Conservation (phyloP, 306 rosid genomes). For the Carpinus viminea region DNA sequence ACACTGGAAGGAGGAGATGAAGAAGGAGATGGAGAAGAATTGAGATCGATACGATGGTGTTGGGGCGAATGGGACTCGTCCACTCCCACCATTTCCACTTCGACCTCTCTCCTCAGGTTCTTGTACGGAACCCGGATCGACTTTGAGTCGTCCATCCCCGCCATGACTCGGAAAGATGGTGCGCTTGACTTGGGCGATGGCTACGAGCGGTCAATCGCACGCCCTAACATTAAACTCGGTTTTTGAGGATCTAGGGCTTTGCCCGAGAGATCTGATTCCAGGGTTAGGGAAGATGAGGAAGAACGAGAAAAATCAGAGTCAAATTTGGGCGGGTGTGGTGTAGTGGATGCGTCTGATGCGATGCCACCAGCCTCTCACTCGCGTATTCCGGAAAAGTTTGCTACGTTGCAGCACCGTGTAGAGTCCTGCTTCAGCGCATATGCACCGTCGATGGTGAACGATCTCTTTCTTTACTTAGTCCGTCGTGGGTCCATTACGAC, state of each 20-base stretch:
- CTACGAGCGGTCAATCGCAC: constrained; percentile 9
- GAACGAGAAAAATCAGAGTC: constrained; percentile 19
- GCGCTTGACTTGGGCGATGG: constrained; percentile 28
- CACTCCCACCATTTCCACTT: constrained; percentile 65
- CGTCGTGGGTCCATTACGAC: no score
- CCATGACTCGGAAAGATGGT: constrained; percentile 46
- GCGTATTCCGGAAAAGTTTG: constrained; percentile 19
- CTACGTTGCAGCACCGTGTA: constrained; percentile 42
- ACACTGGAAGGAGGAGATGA: constrained; percentile 27
- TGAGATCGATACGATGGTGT: constrained; percentile 51
- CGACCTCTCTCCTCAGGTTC: constrained; percentile 58
- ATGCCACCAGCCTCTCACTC: constrained; percentile 13
- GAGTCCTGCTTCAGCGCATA: constrained; percentile 21
- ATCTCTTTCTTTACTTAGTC: not conserved
- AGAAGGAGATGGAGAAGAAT: constrained; percentile 41
- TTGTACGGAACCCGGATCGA: constrained; percentile 79
- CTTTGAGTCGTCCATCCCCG: constrained; percentile 56
- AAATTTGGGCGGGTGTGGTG: constrained; percentile 56
- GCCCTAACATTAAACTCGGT: constrained; percentile 32
- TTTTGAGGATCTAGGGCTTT: constrained; percentile 15
- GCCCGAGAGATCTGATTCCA: constrained; percentile 6
- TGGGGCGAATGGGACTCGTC: constrained; percentile 42
- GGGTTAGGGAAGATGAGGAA: not conserved
- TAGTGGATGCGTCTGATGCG: constrained; percentile 20
- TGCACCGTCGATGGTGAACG: not conserved